phyloP scores from a whole-genome alignment of 208 protist species.

The Endotrypanum monterogeii region DNA sequence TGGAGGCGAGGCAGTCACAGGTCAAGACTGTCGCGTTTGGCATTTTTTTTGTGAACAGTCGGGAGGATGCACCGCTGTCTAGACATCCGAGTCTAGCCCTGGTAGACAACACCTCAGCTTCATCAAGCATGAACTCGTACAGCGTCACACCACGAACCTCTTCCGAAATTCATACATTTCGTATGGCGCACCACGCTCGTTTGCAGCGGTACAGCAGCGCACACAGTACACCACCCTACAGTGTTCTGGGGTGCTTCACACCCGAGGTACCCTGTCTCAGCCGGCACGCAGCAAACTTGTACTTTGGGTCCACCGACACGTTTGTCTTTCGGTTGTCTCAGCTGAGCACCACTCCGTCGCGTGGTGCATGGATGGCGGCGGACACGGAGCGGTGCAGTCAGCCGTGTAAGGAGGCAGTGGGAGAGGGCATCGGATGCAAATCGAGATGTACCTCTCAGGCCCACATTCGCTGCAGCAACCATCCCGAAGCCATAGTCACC shows the following conservation, averaged over 20 bases:
- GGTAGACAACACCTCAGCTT: not conserved
- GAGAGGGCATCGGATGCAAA: not conserved
- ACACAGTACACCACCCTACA: not conserved
- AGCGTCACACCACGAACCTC: not conserved
- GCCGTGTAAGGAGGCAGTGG: not conserved
- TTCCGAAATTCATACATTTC: not conserved
- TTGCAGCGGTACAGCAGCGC: not conserved
- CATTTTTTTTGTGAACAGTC: conserved; percentile 36
- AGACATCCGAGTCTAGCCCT: not conserved
- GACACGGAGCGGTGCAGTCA: conserved; percentile 3
- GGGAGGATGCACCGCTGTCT: conserved; percentile 1
- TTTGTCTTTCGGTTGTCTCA: conserved; percentile 51
- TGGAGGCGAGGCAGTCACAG: conserved; percentile 24
- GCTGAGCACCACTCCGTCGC: not conserved
- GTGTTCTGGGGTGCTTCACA: conserved; percentile 67
- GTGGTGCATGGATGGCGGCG: conserved; percentile 22
- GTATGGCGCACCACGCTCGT: not conserved
- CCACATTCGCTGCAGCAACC: too few relatives aligned
- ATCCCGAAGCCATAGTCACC: not conserved
- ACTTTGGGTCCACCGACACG: conserved; percentile 54
- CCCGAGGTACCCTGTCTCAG: conserved; percentile 49
- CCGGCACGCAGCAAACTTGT: conserved; percentile 39
- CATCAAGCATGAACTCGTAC: not conserved
- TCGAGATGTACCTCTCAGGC: not conserved
- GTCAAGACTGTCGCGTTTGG: conserved; percentile 40